Evolutionary conservation across 75 land plant species (phyloP).

Genomic region (Picea glauca): DNA sequence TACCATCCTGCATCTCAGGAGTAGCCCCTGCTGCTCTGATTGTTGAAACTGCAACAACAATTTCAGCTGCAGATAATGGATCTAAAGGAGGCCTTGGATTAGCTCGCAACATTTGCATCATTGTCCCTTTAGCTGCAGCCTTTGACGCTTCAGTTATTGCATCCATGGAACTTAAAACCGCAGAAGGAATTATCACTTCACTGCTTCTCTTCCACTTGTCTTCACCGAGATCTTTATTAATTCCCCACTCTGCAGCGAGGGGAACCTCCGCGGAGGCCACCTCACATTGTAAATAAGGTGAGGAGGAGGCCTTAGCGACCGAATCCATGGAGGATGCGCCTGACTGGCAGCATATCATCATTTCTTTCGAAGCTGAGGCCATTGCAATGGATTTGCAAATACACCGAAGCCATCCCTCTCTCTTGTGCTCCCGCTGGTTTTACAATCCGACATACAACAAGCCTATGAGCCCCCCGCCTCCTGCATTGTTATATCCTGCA

Average conservation of each 20-base stretch:
- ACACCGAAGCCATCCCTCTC: constrained; percentile 51
- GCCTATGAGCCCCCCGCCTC: not conserved
- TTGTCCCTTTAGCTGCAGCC: constrained; percentile 10
- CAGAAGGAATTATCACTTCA: constrained; percentile 8
- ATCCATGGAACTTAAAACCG: constrained; percentile 18
- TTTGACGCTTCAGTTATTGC: not conserved
- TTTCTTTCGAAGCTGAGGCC: constrained; percentile 78
- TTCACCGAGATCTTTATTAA: constrained; percentile 3
- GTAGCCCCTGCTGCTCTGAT: constrained; percentile 95
- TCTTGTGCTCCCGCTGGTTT: constrained; percentile 12
- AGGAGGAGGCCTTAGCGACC: not conserved
- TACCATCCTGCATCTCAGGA: constrained; percentile 60
- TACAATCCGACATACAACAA: constrained; percentile 76
- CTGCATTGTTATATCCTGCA: not conserved
- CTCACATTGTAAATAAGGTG: constrained; percentile 10
- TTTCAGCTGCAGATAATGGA: constrained; percentile 85
- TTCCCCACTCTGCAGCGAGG: constrained; percentile 2
- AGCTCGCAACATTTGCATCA: constrained; percentile 45
- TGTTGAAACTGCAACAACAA: constrained; percentile 83
- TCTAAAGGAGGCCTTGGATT: constrained; percentile 86
- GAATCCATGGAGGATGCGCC: not conserved
- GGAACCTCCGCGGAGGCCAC: constrained; percentile 22
- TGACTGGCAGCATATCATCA: constrained; percentile 38
- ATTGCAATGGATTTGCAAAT: constrained; percentile 74
- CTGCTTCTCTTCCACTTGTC: not conserved